Base-by-base conservation (phyloP, 768 basidiomycete genomes). In the Russula vinacea region DNA sequence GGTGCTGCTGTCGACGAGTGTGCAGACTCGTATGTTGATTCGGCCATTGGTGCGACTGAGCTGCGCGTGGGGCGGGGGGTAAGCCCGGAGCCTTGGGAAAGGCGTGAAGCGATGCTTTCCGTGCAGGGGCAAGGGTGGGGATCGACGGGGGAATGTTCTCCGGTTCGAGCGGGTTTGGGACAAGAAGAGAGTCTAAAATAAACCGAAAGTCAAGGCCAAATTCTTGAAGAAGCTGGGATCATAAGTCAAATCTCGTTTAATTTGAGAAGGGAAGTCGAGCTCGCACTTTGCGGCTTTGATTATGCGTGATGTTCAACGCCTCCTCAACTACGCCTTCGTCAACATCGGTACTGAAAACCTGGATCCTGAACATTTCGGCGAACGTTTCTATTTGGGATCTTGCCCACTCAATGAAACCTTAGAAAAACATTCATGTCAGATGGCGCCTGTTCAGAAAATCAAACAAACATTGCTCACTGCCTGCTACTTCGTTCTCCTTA, bases 341-440 rank as follows among this genome's bases (percentile, higher is more conserved):
- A 5, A 87, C 82, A 68, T 92, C 92, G 6, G 88, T 86, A 29
- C 86, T 87, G 74, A 92, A 96, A 0, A 98, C 94, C 72, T 98
- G 97, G 64, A 88, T 90, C 58, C 88, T 80, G 76, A 98, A 98
- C 72, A 88, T 87, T 56, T 86, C 86, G 3, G 88, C 89, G 72
- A 90, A 98, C 24, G 80, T 76, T 71, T 92, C 88, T 37, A 98
- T 83, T 73, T 93, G 89, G 64, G 83, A 81, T 74, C 87, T 93
- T 0, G 94, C 89, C 97, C 97, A 99, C 49, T 92, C 87, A 24
- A 98, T 90, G 71, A 98, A 94, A 11, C 89, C 97, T 98, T 69
- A 55, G 67, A 40, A 60, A 61, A 24, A 2, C 11, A 44, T n/a
- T 29, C 32, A 37, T 13, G 22, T n/a, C 52, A 37, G 37, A 57